Conservation (phyloP, 139 green algal genomes). For the Diplosphaera chodatii region DNA sequence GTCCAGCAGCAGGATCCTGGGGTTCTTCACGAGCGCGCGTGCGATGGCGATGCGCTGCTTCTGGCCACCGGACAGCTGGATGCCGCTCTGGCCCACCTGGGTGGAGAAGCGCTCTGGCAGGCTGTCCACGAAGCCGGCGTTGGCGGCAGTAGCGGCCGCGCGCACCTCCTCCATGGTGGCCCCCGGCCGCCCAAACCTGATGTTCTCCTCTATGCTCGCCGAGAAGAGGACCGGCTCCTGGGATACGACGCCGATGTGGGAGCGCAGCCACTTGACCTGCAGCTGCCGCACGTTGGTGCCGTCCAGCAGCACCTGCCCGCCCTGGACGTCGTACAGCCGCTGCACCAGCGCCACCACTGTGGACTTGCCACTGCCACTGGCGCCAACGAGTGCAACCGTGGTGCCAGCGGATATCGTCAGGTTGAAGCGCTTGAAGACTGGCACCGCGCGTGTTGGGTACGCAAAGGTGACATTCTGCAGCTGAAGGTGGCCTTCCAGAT, state of each 20-base stretch:
- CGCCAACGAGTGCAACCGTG: slow-evolving; percentile 84
- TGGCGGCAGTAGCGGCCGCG: slow-evolving; percentile 50
- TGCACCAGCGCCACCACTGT: slow-evolving; percentile 50
- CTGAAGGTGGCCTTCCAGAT: slow-evolving; percentile 20
- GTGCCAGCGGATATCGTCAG: slow-evolving; percentile 45
- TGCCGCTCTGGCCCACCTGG: slow-evolving; percentile 32
- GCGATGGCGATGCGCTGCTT: slow-evolving; percentile 77
- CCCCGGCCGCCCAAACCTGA: slow-evolving; percentile 53
- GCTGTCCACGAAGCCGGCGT: slow-evolving; percentile 13
- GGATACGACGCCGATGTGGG: slow-evolving; percentile 68
- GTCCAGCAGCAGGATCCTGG: slow-evolving; percentile 71
- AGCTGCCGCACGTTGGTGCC: slow-evolving; percentile 64
- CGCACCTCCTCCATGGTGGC: slow-evolving; percentile 43
- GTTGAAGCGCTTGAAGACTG: slow-evolving; percentile 62
- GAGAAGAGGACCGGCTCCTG: slow-evolving; percentile 90
- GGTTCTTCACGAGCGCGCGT: slow-evolving; percentile 70
- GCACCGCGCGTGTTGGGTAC: slow-evolving; percentile 59
- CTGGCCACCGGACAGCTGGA: slow-evolving; percentile 53
- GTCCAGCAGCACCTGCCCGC: slow-evolving; percentile 60
- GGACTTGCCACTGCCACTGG: slow-evolving; percentile 86
- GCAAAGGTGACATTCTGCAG: slow-evolving; percentile 47
- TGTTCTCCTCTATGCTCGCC: slow-evolving; percentile 68
- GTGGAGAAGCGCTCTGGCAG: slow-evolving; percentile 52
- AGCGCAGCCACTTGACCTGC: slow-evolving; percentile 73
- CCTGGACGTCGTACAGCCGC: not conserved